phyloP scores from a whole-genome alignment of 768 basidiomycete species.

The Mycena vitilis region DNA sequence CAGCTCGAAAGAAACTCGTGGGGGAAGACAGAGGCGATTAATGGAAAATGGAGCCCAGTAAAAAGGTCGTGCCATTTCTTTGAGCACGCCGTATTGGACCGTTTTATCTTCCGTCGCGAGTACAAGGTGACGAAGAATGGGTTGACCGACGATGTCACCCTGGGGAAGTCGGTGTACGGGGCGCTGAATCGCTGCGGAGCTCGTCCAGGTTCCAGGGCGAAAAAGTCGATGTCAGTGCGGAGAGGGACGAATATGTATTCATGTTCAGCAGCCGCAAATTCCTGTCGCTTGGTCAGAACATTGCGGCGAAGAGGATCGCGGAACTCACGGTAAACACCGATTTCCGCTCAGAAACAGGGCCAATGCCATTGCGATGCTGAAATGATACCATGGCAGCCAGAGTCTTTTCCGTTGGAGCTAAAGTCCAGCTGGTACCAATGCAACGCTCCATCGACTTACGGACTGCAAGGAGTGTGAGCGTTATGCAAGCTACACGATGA shows the following conservation, averaged over 20 bases:
- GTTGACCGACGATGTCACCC: slow-evolving; percentile 15
- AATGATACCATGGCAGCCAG: slow-evolving; percentile 4
- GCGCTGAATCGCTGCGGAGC: background rate
- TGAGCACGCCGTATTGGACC: too few relatives aligned
- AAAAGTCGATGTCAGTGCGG: slow-evolving; percentile 1
- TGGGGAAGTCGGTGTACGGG: slow-evolving; percentile 7
- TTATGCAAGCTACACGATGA: too few relatives aligned
- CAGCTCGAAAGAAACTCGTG: too few relatives aligned
- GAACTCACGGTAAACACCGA: slow-evolving; percentile 8
- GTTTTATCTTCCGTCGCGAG: background rate
- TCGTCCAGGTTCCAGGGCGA: background rate
- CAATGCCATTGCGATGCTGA: slow-evolving; percentile 1
- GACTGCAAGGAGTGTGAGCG: too few relatives aligned
- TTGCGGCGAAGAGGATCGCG: too few relatives aligned
- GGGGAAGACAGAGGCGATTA: too few relatives aligned
- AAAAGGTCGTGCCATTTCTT: too few relatives aligned
- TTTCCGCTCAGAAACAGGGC: slow-evolving; percentile 8
- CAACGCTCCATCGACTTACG: background rate
- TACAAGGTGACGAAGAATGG: slow-evolving; percentile 15
- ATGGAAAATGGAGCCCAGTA: too few relatives aligned
- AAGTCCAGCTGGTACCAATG: background rate
- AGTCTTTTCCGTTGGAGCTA: slow-evolving; percentile 20
- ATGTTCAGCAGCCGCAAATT: slow-evolving; percentile 13
- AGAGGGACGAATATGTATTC: slow-evolving; percentile 5
- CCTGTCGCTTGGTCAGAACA: background rate